A percentile compares a stretch with the other conserved stretches of the same genome.
Conservation (phyloP, 805 yeast genomes). For the Pachysolen tannophilus region DNA sequence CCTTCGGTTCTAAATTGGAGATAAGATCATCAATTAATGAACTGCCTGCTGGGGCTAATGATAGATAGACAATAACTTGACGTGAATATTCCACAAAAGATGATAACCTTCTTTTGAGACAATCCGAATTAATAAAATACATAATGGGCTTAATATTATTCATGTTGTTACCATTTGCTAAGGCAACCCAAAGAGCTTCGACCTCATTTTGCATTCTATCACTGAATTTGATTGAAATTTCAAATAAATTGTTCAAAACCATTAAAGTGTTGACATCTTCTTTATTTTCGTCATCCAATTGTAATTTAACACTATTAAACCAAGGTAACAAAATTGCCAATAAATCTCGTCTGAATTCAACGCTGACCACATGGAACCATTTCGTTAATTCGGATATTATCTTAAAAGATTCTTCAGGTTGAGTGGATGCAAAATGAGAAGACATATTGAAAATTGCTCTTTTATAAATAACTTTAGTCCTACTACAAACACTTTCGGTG, state of each 20-base stretch:
- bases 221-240: slow-evolving; percentile 73
- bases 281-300: slow-evolving; percentile 20
- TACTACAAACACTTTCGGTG: slow-evolving; percentile 64
- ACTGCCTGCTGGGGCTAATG: slow-evolving; percentile 40
- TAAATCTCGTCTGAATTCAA: slow-evolving; percentile 65
- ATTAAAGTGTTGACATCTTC: slow-evolving; percentile 41
- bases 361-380: slow-evolving; percentile 53
- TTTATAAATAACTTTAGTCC: slow-evolving; percentile 77
- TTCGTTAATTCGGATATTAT: slow-evolving; percentile 68
- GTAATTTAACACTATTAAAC: slow-evolving; percentile 77
- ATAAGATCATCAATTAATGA: slow-evolving; percentile 58
- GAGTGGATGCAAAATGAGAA: slow-evolving; percentile 53
- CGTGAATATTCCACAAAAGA: slow-evolving; percentile 71
- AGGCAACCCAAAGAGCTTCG: slow-evolving; percentile 91
- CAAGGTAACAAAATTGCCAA: slow-evolving; percentile 81
- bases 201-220: slow-evolving; percentile 76
- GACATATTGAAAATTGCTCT: slow-evolving; percentile 79
- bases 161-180: slow-evolving; percentile 67
- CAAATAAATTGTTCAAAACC: slow-evolving; percentile 77
- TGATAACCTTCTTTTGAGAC: slow-evolving; percentile 64
- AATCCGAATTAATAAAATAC: slow-evolving; percentile 59
- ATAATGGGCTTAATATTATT: slow-evolving; percentile 66
- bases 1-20: slow-evolving; percentile 68
- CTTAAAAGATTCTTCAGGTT: slow-evolving; percentile 51
- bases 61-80: slow-evolving; percentile 73